Percentiles rank a stretch among this genome's conserved stretches.
Conservation (phyloP, 2,329 filamentous ascomycete genomes). For the Aspergillus fructus region DNA sequence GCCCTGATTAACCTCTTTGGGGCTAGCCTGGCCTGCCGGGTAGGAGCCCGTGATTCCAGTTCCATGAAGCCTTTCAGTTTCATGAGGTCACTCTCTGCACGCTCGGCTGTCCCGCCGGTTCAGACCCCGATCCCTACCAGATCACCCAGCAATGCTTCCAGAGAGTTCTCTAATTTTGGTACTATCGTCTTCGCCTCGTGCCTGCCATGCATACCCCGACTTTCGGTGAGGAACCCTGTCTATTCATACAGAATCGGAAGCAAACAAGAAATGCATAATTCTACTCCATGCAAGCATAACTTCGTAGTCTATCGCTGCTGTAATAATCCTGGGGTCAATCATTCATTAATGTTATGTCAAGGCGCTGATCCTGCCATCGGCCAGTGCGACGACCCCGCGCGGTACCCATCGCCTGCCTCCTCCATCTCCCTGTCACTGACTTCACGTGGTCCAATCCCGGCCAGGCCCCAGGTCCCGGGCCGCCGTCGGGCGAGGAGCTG, state of each 20-base stretch:
- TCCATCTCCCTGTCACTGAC: constrained; percentile 13
- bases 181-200: neutral
- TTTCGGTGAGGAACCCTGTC: neutral
- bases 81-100: neutral
- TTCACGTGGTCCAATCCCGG: constrained; percentile 37
- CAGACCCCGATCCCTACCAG: constrained; percentile 2
- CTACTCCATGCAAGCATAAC: neutral
- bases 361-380: constrained; percentile 14
- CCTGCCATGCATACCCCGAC: neutral
- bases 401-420: neutral
- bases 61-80: no score
- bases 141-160: neutral
- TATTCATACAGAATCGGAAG: neutral
- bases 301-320: neutral
- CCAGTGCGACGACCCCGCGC: constrained; percentile 9
- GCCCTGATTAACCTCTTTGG: no score
- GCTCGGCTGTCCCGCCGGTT: neutral
- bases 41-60: neutral
- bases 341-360: neutral
- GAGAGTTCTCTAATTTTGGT: neutral
- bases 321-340: neutral
- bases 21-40: no score
- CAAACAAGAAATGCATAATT: neutral
- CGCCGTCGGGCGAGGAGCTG: constrained; percentile 47
- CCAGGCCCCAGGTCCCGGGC: constrained; percentile 44